phyloP scores from a whole-genome alignment of 352 stramenopile genomes.

The Phytopythium litorale region DNA sequence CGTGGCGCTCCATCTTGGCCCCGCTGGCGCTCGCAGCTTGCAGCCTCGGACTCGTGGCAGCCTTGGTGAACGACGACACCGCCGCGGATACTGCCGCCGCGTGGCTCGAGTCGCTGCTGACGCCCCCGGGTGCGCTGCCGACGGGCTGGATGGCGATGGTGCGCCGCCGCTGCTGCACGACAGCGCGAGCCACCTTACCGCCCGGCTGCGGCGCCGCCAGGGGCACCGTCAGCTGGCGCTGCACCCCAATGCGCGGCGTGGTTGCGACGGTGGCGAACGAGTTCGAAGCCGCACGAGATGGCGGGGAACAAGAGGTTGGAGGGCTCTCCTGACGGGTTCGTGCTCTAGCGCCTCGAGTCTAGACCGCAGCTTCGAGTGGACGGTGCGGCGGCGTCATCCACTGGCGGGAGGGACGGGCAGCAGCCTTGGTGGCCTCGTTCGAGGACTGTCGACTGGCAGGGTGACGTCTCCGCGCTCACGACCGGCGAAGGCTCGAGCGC shows the following conservation, averaged over 20 bases:
- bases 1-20: constrained; percentile 20
- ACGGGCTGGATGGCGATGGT: constrained; percentile 6
- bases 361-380: not conserved
- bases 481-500: not conserved
- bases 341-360: not conserved
- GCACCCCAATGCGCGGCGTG: not conserved
- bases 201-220: not conserved
- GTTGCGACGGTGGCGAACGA: not conserved
- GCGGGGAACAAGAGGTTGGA: not conserved
- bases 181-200: not conserved
- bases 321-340: not conserved
- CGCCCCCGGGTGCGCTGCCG: not conserved
- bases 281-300: not conserved
- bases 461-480: not conserved
- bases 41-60: not conserved
- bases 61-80: not conserved
- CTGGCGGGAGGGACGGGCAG: not conserved
- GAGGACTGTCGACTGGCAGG: not conserved
- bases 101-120: not conserved
- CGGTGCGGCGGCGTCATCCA: not conserved
- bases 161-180: not conserved
- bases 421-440: not conserved
- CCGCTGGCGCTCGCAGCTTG: not conserved
- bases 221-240: constrained; percentile 4
- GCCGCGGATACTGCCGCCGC: not conserved